These are phyloP conservation scores for Lentinus brumalis DNA, from an alignment of 768 basidiomycete genomes.

Conservation along the genomic window DNA sequence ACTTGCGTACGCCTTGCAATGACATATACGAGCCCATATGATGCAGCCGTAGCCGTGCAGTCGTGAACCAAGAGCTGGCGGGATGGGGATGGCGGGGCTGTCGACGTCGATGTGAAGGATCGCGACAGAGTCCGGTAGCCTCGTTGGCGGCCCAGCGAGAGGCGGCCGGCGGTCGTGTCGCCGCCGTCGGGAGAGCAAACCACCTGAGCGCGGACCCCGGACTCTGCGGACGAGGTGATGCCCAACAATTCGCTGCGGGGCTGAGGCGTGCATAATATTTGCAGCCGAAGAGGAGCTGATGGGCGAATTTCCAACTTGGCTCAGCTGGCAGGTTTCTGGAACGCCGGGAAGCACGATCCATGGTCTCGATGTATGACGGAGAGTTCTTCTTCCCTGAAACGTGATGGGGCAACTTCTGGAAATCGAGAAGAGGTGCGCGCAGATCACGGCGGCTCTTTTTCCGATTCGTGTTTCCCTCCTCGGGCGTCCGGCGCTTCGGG, in stretches of 20 bases:
- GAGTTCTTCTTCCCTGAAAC: constrained; percentile 20
- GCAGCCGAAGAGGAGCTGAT: neutral
- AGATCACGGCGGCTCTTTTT: constrained; percentile 18
- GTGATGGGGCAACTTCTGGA: constrained; percentile 15
- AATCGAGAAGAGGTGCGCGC: constrained; percentile 12
- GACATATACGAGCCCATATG: no score
- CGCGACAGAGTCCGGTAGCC: no score
- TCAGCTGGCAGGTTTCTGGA: neutral
- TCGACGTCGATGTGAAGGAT: neutral
- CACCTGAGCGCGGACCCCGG: no score
- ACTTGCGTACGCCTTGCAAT: no score
- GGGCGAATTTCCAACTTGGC: neutral
- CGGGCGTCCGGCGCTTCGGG: constrained; percentile 3
- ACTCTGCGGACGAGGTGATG: no score
- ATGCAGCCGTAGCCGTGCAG: no score
- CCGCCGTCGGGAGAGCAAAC: no score
- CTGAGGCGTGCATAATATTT: neutral
- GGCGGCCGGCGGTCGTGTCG: no score
- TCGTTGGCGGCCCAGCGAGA: no score
- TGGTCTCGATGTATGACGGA: constrained; percentile 9
- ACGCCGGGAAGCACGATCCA: neutral
- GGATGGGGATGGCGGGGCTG: neutral
- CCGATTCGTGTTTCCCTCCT: constrained; percentile 19
- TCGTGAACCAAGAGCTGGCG: neutral
- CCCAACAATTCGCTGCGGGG: no score